Evolutionary conservation across 768 basidiomycete genomes (phyloP).

Genomic region (Collybia sordida): DNA sequence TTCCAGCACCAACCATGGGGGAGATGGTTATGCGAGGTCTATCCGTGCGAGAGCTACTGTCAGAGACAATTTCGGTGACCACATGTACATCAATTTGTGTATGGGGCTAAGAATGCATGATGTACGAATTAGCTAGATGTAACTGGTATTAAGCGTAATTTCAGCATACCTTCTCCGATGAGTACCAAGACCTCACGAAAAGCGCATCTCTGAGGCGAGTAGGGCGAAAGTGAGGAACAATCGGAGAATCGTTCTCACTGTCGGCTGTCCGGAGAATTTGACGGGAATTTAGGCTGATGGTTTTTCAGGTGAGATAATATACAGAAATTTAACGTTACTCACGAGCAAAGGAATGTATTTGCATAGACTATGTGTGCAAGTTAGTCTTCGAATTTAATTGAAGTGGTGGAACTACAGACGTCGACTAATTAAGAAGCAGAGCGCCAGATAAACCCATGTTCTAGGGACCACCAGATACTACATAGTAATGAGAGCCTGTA

Average conservation of each 20-base stretch:
- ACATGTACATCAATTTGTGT: constrained; percentile 28
- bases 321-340: constrained; percentile 5
- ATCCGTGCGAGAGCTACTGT: neutral
- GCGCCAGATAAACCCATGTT: constrained; percentile 32
- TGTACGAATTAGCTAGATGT: neutral
- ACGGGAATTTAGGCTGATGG: constrained; percentile 27
- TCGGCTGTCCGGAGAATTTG: constrained; percentile 22
- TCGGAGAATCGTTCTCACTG: constrained; percentile 13
- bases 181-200: constrained; percentile 3
- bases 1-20: too few species aligned
- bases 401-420: constrained; percentile 15
- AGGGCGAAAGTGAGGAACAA: constrained; percentile 12
- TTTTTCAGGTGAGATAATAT: neutral
- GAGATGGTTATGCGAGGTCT: too few species aligned
- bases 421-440: constrained; percentile 31
- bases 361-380: constrained; percentile 23
- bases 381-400: neutral
- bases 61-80: constrained; percentile 28
- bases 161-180: constrained; percentile 4
- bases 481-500: too few species aligned
- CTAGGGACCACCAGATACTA: constrained; percentile 28
- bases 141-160: neutral
- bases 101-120: constrained; percentile 9
- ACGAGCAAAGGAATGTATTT: constrained; percentile 33
- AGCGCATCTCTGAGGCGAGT: constrained; percentile 4